A percentile compares a stretch with the other conserved stretches of the same genome.
These are phyloP conservation scores for Fusarium sororula DNA, from an alignment of 2,329 filamentous ascomycete genomes.

Conservation along the genomic window DNA sequence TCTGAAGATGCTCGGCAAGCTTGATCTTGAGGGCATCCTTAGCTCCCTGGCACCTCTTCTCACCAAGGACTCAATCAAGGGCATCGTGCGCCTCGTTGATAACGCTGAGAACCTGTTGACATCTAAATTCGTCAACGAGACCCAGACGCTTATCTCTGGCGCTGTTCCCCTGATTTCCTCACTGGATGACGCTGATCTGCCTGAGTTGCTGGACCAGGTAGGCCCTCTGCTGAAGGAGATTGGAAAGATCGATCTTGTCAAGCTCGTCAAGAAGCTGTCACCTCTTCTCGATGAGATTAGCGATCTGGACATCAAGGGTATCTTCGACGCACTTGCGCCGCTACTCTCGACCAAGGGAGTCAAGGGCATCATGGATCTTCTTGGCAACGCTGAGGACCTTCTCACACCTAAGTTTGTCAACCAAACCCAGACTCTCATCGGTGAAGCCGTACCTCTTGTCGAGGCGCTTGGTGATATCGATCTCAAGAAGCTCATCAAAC, in stretches of 20 bases:
- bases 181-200: slow-evolving; percentile 36
- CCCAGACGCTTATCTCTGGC: slow-evolving; percentile 41
- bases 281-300: slow-evolving; percentile 45
- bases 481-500: slow-evolving; percentile 45
- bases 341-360: slow-evolving; percentile 47
- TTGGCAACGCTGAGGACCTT: slow-evolving; percentile 49
- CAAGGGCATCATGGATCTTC: slow-evolving; percentile 46
- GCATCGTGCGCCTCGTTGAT: slow-evolving; percentile 45
- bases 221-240: slow-evolving; percentile 46
- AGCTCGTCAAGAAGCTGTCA: slow-evolving; percentile 42
- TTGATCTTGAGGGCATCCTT: slow-evolving; percentile 46
- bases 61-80: slow-evolving; percentile 41
- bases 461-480: slow-evolving; percentile 48
- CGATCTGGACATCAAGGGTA: slow-evolving; percentile 46
- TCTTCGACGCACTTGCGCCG: slow-evolving; percentile 47
- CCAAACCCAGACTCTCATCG: slow-evolving; percentile 45
- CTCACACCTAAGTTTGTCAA: slow-evolving; percentile 45
- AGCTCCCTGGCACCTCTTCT: slow-evolving; percentile 41
- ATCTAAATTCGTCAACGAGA: slow-evolving; percentile 42
- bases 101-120: slow-evolving; percentile 45
- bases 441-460: slow-evolving; percentile 49
- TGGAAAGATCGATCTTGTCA: slow-evolving; percentile 43
- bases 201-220: slow-evolving; percentile 39
- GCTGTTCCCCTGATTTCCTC: slow-evolving; percentile 40
- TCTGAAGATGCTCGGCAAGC: slow-evolving; percentile 43